These are phyloP conservation scores for Beauveria pseudobassiana DNA, from an alignment of 2,329 filamentous ascomycete genomes.

Conservation along the genomic window DNA sequence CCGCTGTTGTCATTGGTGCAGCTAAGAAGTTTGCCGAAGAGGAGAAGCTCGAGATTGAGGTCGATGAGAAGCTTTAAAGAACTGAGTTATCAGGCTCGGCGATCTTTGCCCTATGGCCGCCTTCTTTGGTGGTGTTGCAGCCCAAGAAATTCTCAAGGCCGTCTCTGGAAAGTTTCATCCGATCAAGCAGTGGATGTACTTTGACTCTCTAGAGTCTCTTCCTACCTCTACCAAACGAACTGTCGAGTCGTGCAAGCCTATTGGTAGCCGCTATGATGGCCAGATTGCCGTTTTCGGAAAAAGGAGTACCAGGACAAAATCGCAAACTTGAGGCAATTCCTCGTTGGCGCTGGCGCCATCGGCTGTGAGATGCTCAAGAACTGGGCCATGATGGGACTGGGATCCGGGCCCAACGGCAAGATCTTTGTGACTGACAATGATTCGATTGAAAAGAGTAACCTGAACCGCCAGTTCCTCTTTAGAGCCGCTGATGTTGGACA, in stretches of 20 bases:
- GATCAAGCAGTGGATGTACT: conserved; percentile 94
- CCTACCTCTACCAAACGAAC: conserved; percentile 67
- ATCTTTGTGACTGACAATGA: conserved; percentile 97
- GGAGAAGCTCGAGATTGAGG: conserved; percentile 59
- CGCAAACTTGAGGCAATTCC: conserved; percentile 81
- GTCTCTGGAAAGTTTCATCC: conserved; percentile 97
- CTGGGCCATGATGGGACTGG: conserved; percentile 97
- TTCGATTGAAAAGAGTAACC: conserved; percentile 96
- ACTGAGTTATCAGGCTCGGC: conserved; percentile 89
- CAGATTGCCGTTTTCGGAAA: conserved; percentile 93
- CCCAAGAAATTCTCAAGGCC: conserved; percentile 92
- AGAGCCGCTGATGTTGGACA: conserved; percentile 86
- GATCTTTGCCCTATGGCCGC: conserved; percentile 89
- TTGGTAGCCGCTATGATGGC: conserved; percentile 83
- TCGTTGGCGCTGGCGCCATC: conserved; percentile 94
- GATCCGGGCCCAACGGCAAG: conserved; percentile 77
- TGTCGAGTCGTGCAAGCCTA: conserved; percentile 81
- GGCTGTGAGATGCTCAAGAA: conserved; percentile 99
- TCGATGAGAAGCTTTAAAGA: conserved; percentile 94
- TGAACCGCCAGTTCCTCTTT: conserved; percentile 97
- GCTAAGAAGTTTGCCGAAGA: conserved; percentile 67
- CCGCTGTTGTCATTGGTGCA: conserved; percentile 65
- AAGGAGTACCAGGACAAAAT: conserved; percentile 92
- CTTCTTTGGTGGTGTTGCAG: conserved; percentile 87
- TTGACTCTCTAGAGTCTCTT: conserved; percentile 94